Evolutionary conservation across 2,329 filamentous ascomycete species (phyloP).

Genomic region (Fusarium coffeatum): DNA sequence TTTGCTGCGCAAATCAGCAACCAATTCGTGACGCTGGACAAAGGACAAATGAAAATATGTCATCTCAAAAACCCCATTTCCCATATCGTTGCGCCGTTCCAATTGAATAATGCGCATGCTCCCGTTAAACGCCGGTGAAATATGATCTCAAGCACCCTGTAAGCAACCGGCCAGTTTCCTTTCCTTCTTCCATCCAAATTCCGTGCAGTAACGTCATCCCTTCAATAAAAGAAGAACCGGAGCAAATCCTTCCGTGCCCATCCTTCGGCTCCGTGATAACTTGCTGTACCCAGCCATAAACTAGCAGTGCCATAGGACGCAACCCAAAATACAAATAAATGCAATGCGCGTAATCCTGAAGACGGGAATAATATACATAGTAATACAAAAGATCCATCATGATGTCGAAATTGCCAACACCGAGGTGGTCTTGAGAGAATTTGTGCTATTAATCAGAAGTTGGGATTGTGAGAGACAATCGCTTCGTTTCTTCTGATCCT

Average conservation of each 20-base stretch:
- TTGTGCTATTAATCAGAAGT: conserved; percentile 26
- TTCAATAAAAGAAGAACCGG: conserved; percentile 24
- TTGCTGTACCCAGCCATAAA: conserved; percentile 1
- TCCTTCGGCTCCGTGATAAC: conserved; percentile 9
- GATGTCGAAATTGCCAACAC: background rate
- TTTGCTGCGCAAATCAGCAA: conserved; percentile 25
- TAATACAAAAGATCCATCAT: conserved; percentile 38
- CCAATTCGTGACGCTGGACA: conserved; percentile 41
- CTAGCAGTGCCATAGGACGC: conserved; percentile 5
- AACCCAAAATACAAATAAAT: conserved; percentile 11
- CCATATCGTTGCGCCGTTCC: conserved; percentile 35
- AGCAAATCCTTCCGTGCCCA: background rate
- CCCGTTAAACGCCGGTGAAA: conserved; percentile 34
- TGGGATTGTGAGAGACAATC: conserved; percentile 48
- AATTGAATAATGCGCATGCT: conserved; percentile 32
- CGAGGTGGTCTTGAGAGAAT: conserved; percentile 5
- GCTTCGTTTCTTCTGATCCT: conserved; percentile 43
- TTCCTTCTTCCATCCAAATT: conserved; percentile 17
- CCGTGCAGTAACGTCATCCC: conserved; percentile 16
- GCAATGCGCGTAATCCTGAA: conserved; percentile 34
- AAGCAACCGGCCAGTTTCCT: conserved; percentile 14
- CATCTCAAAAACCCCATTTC: conserved; percentile 20
- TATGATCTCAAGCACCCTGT: conserved; percentile 1
- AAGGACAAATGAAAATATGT: conserved; percentile 30
- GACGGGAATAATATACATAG: conserved; percentile 37